Conservation (phyloP, 1,284 basidiomycete genomes). For the Cryptococcus sp. region DNA sequence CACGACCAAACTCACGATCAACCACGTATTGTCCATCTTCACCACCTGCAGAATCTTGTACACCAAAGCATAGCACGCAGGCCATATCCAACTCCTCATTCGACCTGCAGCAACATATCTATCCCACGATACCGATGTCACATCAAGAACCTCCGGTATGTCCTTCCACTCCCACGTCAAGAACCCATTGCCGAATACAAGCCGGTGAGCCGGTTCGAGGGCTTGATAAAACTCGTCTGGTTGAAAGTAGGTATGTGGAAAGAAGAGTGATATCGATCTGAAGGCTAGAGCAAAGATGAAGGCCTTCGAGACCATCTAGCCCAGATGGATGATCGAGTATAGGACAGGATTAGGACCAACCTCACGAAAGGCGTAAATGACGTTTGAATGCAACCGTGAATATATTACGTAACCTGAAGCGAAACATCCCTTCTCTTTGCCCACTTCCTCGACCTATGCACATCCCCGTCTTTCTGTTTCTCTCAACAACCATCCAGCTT, state of each 20-base stretch:
- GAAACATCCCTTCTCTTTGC: too few relatives aligned
- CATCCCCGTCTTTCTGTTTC: too few relatives aligned
- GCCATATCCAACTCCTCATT: slow-evolving; percentile 43
- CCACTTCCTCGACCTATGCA: too few relatives aligned
- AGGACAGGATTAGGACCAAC: too few relatives aligned
- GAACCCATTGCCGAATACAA: slow-evolving; percentile 86
- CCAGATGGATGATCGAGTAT: too few relatives aligned
- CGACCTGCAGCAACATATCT: slow-evolving; percentile 19
- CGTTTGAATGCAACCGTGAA: too few relatives aligned
- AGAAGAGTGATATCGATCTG: slow-evolving; percentile 53
- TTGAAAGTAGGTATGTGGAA: slow-evolving; percentile 85
- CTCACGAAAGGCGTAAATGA: too few relatives aligned
- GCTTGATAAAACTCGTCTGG: slow-evolving; percentile 98
- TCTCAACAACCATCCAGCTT: too few relatives aligned
- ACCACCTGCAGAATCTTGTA: slow-evolving; percentile 64
- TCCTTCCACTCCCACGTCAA: slow-evolving; percentile 95
- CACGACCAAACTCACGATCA: slow-evolving; percentile 53
- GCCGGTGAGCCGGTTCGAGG: slow-evolving; percentile 81
- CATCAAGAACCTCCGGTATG: slow-evolving; percentile 21
- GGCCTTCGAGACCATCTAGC: slow-evolving; percentile 17
- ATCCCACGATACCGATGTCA: too few relatives aligned
- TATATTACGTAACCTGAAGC: too few relatives aligned
- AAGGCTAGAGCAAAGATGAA: slow-evolving; percentile 40
- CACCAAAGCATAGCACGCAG: slow-evolving; percentile 62
- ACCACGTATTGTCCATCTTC: slow-evolving; percentile 52